Evolutionary conservation across 2,329 filamentous ascomycete species (phyloP), one percentile per base, ranked within the genome.

Genomic region (Penicillium paneum): DNA sequence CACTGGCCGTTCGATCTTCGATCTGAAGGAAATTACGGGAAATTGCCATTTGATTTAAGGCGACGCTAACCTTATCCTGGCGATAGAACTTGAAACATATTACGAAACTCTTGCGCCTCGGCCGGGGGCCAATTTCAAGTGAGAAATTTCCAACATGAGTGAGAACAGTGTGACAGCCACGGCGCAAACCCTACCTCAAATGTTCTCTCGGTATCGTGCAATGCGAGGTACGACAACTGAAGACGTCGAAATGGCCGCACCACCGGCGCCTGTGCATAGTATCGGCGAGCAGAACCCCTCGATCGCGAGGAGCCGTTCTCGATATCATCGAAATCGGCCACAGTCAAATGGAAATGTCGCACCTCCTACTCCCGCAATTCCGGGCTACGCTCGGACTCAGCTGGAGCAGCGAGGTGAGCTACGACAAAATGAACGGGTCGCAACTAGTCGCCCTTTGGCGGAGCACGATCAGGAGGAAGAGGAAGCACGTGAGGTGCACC

Each of bases 221-320:
- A 34, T 31, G 29, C 52, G 41, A 52, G 34, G 49, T 32, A 26
- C 24, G 36, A 41, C 31, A 26, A 42, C 41, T 2, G 39, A 29
- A 19, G 36, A 54, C 12, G 17, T 43, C 31, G 26, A 43, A 17
- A 56, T 53, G 54, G 11, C 34, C 31, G 2, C 46, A 28, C 15
- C 51, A n/a, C 32, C 50, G 21, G 42, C 42, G 8, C 36, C 21
- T 10, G 36, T 21, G n/a, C 21, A 29, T 17, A 49, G 36, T 2
- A 24, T 19, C 15, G 21, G 39, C 15, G 54, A 64, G 19, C 42
- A 48, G 36, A 64, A 64, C 12, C 61, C 64, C n/a, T 64, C 64
- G 19, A 63, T 71, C 35, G 62, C 65, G 24, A 66, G 66, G 43
- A 71, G 68, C 51, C 71, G 71, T 64, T 71, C 69, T 55, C 68